A percentile compares a stretch with the other conserved stretches of the same genome.
Evolutionary conservation across 805 yeast species (phyloP).

Genomic region (Candida parachauliodes): DNA sequence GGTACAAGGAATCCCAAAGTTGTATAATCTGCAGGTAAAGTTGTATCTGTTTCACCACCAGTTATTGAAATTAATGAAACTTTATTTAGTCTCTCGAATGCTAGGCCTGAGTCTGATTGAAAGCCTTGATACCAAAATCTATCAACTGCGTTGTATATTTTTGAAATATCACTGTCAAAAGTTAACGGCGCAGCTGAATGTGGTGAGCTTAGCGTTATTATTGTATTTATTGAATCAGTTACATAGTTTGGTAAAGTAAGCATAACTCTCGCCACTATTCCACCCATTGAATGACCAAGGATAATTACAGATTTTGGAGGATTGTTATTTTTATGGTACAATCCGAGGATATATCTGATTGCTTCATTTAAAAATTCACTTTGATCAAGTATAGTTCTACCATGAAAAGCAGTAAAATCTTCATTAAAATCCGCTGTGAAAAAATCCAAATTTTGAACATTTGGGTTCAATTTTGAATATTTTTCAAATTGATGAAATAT

Average conservation of each 20-base stretch:
- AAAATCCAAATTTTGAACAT: constrained; percentile 62
- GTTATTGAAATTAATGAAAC: constrained; percentile 80
- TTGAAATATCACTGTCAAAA: constrained; percentile 82
- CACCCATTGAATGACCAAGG: constrained; percentile 96
- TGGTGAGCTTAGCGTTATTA: constrained; percentile 84
- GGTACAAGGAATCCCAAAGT: constrained; percentile 71
- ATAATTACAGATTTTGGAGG: constrained; percentile 71
- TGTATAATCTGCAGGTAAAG: constrained; percentile 89
- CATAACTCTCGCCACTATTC: constrained; percentile 85
- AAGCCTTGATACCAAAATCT: constrained; percentile 75
- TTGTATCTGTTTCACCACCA: constrained; percentile 77
- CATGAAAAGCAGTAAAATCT: constrained; percentile 95
- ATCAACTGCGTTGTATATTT: constrained; percentile 70
- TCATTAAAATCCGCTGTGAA: constrained; percentile 93
- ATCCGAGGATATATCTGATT: constrained; percentile 62
- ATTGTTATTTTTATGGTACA: constrained; percentile 47
- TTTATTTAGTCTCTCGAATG: constrained; percentile 46
- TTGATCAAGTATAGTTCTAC: constrained; percentile 87
- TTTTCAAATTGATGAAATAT: constrained; percentile 36
- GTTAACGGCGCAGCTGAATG: constrained; percentile 91
- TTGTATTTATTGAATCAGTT: constrained; percentile 72
- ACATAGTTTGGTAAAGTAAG: constrained; percentile 74
- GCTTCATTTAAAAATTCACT: constrained; percentile 93
- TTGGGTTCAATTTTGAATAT: constrained; percentile 24
- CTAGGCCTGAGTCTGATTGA: constrained; percentile 28